Evolutionary conservation across 192 early-diverging fungal genomes (phyloP), one percentile per base, ranked within the genome.

Genomic region (Lobulomyces angularis): DNA sequence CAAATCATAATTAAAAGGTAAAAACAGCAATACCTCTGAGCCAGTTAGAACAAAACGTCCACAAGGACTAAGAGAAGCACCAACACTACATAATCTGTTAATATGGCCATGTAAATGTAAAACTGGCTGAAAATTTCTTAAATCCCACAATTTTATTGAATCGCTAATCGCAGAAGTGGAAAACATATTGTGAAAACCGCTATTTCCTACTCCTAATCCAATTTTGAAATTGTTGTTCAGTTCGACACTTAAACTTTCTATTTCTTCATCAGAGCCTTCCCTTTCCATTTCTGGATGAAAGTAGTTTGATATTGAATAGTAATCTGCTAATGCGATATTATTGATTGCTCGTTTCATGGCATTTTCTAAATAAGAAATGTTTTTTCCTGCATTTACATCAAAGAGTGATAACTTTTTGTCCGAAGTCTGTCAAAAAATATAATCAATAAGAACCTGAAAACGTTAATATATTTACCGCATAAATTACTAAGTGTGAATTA

Each of bases 101-200:
- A 51, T 37, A 31, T 64, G 62, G 2, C 62, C 62, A 19, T 56
- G 39, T 7, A 64, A 28, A 3, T 59, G 56, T 16, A 55, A 8
- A n/a, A 43, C 48, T 0, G 56, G 11, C 14, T 48, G 41, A 3
- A 29, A 41, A 3, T 7, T n/a, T 39, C 62, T 44, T 12, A 56
- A 16, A 44, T 64, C 62, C 62, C 62, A 64, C 26, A 43, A 14
- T 23, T 56, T 55, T 27, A 64, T 43, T 5, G 35, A 44, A 38
- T 56, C 62, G 20, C 28, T 42, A 8, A 40, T 47, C 28, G 39
- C 12, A n/a, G 20, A 3, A 6, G 35, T 39, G 18, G 48, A 21
- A 34, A 40, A 56, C 35, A 37, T 22, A 41, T 45, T 40, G 44
- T 43, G 17, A 47, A 12, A 3, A 37, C 50, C 11, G 38, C 30